Conservation (phyloP, 345 rosid species). For the Mercurialis annua region DNA sequence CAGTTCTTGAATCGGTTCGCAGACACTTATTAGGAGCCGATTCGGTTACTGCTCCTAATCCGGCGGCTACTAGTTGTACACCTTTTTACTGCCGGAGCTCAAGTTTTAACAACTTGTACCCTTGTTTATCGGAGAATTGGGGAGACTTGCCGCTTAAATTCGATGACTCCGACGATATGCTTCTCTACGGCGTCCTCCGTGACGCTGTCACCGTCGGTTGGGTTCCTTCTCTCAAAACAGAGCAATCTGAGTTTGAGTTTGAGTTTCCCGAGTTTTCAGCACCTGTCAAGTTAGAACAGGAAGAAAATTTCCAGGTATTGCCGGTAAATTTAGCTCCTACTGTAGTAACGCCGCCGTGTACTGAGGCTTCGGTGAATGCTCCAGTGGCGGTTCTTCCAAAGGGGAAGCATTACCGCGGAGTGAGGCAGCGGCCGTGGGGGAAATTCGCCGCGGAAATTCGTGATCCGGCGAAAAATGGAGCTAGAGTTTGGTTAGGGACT, state of each 20-base stretch:
- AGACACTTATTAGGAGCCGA: conserved; percentile 53
- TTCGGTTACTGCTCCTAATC: conserved; percentile 16
- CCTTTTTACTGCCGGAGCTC: conserved; percentile 52
- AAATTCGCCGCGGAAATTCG: conserved; percentile 98
- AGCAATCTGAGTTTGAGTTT: conserved; percentile 1
- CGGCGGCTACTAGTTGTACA: conserved; percentile 5
- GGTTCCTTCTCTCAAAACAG: conserved; percentile 53
- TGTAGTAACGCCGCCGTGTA: not conserved
- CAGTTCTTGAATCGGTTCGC: conserved; percentile 50
- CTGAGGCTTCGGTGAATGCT: not conserved
- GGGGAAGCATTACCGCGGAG: conserved; percentile 92
- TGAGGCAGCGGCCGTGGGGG: conserved; percentile 99
- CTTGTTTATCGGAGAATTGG: conserved; percentile 88
- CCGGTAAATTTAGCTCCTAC: not conserved
- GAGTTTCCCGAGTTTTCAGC: conserved; percentile 16
- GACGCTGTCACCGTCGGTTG: conserved; percentile 77
- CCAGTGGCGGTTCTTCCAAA: conserved; percentile 35
- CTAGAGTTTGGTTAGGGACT: conserved; percentile 97
- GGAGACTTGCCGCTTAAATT: conserved; percentile 83
- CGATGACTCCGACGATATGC: conserved; percentile 85
- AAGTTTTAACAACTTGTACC: conserved; percentile 62
- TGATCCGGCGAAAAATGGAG: conserved; percentile 97
- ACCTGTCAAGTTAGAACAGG: conserved; percentile 41
- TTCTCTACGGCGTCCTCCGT: conserved; percentile 60
- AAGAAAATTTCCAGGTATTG: conserved; percentile 16